A percentile compares a stretch with the other conserved stretches of the same genome.
These are phyloP conservation scores for Xylariaceae sp. DNA, from an alignment of 2,329 filamentous ascomycete species.

Conservation along the genomic window DNA sequence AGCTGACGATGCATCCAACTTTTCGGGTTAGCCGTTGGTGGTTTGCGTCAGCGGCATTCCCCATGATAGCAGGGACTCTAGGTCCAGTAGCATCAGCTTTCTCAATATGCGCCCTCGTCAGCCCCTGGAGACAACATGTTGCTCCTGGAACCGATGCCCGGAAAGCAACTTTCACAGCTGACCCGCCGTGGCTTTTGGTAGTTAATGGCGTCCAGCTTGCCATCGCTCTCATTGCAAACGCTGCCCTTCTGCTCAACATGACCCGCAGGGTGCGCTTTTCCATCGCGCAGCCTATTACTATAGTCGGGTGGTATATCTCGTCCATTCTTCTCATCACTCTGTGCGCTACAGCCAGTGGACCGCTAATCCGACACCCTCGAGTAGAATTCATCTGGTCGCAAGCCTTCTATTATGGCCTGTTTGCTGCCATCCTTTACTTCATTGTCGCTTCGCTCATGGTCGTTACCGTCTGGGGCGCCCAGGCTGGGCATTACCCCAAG, in stretches of 20 bases:
- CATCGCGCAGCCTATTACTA: slow-evolving; percentile 76
- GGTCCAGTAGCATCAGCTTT: slow-evolving; percentile 84
- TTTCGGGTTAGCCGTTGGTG: slow-evolving; percentile 49
- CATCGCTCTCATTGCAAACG: slow-evolving; percentile 71
- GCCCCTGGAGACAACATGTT: slow-evolving; percentile 64
- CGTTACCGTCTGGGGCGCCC: slow-evolving; percentile 74
- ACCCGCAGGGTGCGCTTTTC: slow-evolving; percentile 73
- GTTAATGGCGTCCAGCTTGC: slow-evolving; percentile 74
- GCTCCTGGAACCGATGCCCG: slow-evolving; percentile 43
- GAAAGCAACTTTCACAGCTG: slow-evolving; percentile 49
- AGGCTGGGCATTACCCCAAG: slow-evolving; percentile 62
- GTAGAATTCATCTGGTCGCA: slow-evolving; percentile 64
- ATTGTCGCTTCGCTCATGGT: slow-evolving; percentile 70
- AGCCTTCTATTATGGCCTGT: slow-evolving; percentile 81
- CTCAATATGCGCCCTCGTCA: slow-evolving; percentile 79
- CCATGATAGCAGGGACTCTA: slow-evolving; percentile 75
- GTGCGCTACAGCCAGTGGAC: slow-evolving; percentile 58
- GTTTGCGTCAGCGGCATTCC: slow-evolving; percentile 61
- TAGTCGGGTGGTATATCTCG: slow-evolving; percentile 69
- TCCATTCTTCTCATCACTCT: slow-evolving; percentile 62
- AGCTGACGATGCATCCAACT: slow-evolving; percentile 5
- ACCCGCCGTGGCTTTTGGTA: slow-evolving; percentile 69
- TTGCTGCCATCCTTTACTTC: slow-evolving; percentile 74
- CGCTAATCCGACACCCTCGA: slow-evolving; percentile 39
- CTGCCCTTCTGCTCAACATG: slow-evolving; percentile 84